These are phyloP conservation scores for Cladosporium sp. DNA, from an alignment of 2,329 filamentous ascomycete genomes.

Conservation along the genomic window DNA sequence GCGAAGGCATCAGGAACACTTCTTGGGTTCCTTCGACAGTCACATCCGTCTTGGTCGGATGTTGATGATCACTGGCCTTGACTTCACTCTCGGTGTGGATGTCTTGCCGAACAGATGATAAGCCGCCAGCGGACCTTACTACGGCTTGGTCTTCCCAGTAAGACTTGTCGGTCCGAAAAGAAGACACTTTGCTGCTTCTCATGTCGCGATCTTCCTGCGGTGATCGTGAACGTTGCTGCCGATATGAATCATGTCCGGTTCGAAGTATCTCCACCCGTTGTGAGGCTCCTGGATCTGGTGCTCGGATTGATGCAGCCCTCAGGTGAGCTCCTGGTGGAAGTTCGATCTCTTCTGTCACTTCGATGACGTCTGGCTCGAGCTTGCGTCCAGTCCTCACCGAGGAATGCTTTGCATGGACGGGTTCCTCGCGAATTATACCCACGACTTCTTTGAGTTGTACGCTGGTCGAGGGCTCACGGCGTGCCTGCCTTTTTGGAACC, in stretches of 20 bases:
- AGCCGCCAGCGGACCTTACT: constrained; percentile 9
- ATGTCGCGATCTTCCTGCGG: neutral
- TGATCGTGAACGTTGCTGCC: neutral
- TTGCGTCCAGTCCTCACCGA: neutral
- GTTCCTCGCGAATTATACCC: constrained; percentile 3
- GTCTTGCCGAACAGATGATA: constrained; percentile 3
- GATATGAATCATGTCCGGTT: neutral
- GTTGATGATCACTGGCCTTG: neutral
- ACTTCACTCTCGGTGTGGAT: neutral
- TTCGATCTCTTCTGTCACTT: constrained; percentile 23
- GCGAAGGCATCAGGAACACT: constrained; percentile 7
- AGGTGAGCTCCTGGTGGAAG: constrained; percentile 1
- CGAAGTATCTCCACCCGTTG: neutral
- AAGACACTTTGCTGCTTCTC: neutral
- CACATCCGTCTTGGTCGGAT: neutral
- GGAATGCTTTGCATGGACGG: neutral
- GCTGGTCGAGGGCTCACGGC: constrained; percentile 9
- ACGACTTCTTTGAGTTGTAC: constrained; percentile 17
- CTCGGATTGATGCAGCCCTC: neutral
- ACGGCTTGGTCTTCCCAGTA: constrained; percentile 8
- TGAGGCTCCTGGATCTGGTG: neutral
- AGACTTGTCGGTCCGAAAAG: neutral
- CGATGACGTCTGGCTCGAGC: constrained; percentile 14
- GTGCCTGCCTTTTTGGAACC: neutral
- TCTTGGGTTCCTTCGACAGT: neutral